These are phyloP conservation scores for Plasmopara muralis DNA, from an alignment of 352 stramenopile species.

Conservation along the genomic window DNA sequence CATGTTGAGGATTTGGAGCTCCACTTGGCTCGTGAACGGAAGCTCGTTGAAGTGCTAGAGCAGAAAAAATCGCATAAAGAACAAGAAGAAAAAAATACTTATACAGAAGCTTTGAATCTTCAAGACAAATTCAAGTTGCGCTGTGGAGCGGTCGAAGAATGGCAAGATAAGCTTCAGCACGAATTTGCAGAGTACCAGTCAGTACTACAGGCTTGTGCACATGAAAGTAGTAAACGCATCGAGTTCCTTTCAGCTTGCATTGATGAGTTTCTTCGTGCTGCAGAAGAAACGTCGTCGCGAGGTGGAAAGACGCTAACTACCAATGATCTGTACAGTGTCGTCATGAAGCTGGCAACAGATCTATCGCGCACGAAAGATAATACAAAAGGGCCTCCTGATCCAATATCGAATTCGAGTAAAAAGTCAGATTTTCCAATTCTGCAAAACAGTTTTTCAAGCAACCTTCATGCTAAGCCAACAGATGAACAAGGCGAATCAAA, in stretches of 20 bases:
- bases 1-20: slow-evolving; percentile 24
- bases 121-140: slow-evolving; percentile 12
- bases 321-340: slow-evolving; percentile 32
- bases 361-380: background rate
- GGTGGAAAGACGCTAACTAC: slow-evolving; percentile 16
- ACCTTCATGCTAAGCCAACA: background rate
- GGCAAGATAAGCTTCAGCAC: slow-evolving; percentile 18
- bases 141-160: slow-evolving; percentile 8
- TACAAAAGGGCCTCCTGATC: background rate
- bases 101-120: slow-evolving; percentile 4
- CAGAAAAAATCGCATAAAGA: slow-evolving; percentile 15
- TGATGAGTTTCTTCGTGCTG: slow-evolving; percentile 29
- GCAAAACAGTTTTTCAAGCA: slow-evolving; percentile 1
- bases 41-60: slow-evolving; percentile 17
- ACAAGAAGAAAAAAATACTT: slow-evolving; percentile 10
- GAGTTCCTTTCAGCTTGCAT: slow-evolving; percentile 40
- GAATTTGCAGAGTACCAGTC: slow-evolving; percentile 35
- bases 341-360: slow-evolving; percentile 28
- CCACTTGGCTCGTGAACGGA: slow-evolving; percentile 21
- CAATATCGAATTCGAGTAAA: background rate
- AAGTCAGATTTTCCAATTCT: background rate
- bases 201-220: slow-evolving; percentile 12
- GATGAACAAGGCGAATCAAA: background rate
- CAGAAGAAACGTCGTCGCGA: slow-evolving; percentile 10
- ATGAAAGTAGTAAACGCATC: slow-evolving; percentile 36